Percentiles rank a stretch among this genome's conserved stretches.
These are phyloP conservation scores for Hericium alpestre DNA, from an alignment of 768 basidiomycete genomes.

Conservation along the genomic window DNA sequence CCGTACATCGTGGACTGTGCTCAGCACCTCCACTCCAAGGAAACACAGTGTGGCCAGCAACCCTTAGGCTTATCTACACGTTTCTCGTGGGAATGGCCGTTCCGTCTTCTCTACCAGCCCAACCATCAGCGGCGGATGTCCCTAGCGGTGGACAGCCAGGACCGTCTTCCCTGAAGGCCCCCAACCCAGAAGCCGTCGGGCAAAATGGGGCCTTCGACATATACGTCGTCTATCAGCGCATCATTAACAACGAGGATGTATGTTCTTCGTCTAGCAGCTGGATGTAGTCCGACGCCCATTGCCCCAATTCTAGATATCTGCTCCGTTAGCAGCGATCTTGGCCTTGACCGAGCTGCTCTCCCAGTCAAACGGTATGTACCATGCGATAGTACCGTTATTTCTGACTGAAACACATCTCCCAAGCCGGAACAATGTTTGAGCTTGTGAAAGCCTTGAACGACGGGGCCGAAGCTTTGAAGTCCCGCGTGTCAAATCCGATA, in stretches of 20 bases:
- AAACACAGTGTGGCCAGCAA: too few species aligned
- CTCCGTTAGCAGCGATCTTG: slow-evolving; percentile 81
- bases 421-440: slow-evolving; percentile 90
- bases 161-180: not conserved
- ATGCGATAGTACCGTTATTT: not conserved
- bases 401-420: slow-evolving; percentile 7
- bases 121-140: not conserved
- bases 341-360: slow-evolving; percentile 76
- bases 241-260: slow-evolving; percentile 59
- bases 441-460: slow-evolving; percentile 76
- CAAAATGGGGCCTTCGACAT: slow-evolving; percentile 30
- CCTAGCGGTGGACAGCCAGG: not conserved
- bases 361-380: slow-evolving; percentile 52
- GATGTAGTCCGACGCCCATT: slow-evolving; percentile 4
- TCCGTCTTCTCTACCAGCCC: not conserved
- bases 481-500: slow-evolving; percentile 64
- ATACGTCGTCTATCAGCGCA: slow-evolving; percentile 42
- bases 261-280: not conserved
- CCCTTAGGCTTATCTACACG: not conserved
- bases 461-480: slow-evolving; percentile 54
- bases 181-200: not conserved
- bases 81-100: not conserved
- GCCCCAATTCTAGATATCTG: slow-evolving; percentile 44
- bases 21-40: too few species aligned
- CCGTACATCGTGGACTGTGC: too few species aligned